These are phyloP conservation scores for Podospora pseudopauciseta DNA, from an alignment of 495 filamentous ascomycete genomes.

Conservation along the genomic window DNA sequence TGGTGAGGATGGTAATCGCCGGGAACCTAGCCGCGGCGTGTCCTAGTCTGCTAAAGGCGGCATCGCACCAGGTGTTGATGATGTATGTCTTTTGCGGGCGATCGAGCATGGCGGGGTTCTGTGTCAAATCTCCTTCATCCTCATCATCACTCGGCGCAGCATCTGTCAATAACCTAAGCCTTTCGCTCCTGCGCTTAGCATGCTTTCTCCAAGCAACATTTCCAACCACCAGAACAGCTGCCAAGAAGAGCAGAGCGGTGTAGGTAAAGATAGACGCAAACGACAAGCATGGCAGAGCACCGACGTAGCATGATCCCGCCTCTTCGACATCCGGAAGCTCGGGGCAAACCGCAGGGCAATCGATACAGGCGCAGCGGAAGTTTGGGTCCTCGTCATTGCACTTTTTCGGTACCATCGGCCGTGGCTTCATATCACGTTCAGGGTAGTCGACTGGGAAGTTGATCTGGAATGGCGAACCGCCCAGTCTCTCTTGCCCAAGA, in stretches of 20 bases:
- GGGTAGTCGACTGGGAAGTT: slow-evolving; percentile 72
- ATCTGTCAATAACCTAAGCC: slow-evolving; percentile 81
- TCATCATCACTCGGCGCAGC: slow-evolving; percentile 82
- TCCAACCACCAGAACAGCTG: slow-evolving; percentile 62
- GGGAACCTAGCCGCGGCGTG: slow-evolving; percentile 78
- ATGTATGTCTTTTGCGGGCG: slow-evolving; percentile 67
- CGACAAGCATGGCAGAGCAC: slow-evolving; percentile 81
- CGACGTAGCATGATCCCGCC: slow-evolving; percentile 71
- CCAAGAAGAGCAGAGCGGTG: slow-evolving; percentile 62
- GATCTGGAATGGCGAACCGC: slow-evolving; percentile 96
- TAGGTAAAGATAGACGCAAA: slow-evolving; percentile 90
- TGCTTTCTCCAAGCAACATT: slow-evolving; percentile 72
- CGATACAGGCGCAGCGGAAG: slow-evolving; percentile 88
- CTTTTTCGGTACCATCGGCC: slow-evolving; percentile 64
- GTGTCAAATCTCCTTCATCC: slow-evolving; percentile 76
- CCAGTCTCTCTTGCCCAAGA: slow-evolving; percentile 80
- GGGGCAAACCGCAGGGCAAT: slow-evolving; percentile 82
- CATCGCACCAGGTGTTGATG: slow-evolving; percentile 73
- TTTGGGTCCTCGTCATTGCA: slow-evolving; percentile 84
- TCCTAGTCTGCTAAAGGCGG: slow-evolving; percentile 79
- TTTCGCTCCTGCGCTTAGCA: slow-evolving; percentile 68
- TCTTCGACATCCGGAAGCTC: slow-evolving; percentile 68
- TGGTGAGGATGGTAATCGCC: slow-evolving; percentile 69
- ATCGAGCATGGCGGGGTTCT: slow-evolving; percentile 65
- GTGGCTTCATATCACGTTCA: slow-evolving; percentile 61